A percentile compares a stretch with the other conserved stretches of the same genome.
phyloP scores from a whole-genome alignment of 148 eudicot genomes.

The Rhododendron ovatum region DNA sequence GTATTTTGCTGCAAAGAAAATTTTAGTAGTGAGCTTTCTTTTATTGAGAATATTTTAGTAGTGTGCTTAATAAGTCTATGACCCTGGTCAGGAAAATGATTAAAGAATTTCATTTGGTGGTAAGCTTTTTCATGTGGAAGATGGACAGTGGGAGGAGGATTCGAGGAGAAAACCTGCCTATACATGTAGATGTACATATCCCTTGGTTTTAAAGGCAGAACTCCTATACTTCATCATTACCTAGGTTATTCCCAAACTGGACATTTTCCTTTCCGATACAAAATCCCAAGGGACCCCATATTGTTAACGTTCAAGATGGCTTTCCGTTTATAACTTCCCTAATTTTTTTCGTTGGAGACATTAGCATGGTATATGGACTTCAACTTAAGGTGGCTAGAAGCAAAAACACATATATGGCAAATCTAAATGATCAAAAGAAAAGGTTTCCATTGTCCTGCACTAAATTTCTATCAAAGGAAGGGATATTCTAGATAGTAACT shows the following conservation, averaged over 20 bases:
- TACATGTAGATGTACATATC: neutral
- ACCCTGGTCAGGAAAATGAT: constrained; percentile 5
- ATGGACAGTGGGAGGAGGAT: neutral
- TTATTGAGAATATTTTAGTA: neutral
- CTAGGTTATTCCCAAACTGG: neutral
- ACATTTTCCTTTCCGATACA: neutral
- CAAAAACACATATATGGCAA: neutral
- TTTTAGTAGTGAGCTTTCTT: neutral
- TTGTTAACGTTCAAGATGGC: neutral
- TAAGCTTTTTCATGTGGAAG: neutral
- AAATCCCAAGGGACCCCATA: neutral
- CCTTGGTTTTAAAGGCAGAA: neutral
- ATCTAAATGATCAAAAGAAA: neutral
- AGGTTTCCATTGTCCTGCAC: neutral
- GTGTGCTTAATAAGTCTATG: constrained; percentile 6
- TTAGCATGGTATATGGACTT: neutral
- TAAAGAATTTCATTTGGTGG: neutral
- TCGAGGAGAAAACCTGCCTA: neutral
- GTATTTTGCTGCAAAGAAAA: constrained; percentile 69
- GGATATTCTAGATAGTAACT: neutral
- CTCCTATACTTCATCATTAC: neutral
- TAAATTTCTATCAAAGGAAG: neutral
- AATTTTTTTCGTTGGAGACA: neutral
- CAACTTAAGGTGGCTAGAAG: neutral
- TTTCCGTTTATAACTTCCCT: neutral